Conservation (phyloP, 306 rosid genomes). For the Quercus alba region DNA sequence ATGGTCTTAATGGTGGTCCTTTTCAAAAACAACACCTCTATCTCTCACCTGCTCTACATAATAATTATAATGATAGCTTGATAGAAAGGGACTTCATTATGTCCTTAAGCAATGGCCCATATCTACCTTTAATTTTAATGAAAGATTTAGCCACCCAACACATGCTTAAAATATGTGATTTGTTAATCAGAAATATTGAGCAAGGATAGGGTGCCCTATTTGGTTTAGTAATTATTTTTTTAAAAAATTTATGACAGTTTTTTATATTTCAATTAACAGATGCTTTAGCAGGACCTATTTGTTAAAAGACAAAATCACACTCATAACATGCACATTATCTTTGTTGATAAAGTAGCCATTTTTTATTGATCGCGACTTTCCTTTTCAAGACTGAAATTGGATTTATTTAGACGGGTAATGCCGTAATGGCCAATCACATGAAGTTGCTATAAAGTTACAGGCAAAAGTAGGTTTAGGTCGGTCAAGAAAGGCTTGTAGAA, state of each 20-base stretch:
- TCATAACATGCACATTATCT: too few relatives aligned
- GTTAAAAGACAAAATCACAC: too few relatives aligned
- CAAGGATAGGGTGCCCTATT: not conserved
- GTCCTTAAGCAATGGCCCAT: not conserved
- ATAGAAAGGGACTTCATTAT: conserved; percentile 2
- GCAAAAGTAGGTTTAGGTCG: not conserved
- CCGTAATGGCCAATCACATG: not conserved
- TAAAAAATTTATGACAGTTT: too few relatives aligned
- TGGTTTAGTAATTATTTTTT: too few relatives aligned
- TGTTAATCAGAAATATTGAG: not conserved
- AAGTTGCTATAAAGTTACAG: not conserved
- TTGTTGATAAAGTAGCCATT: not conserved
- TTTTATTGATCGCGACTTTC: not conserved
- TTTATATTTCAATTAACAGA: too few relatives aligned
- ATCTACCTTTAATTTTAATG: not conserved
- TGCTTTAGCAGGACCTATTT: too few relatives aligned
- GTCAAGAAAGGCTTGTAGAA: too few relatives aligned
- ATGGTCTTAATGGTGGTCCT: conserved; percentile 39
- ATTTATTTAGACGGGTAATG: not conserved
- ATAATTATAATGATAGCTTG: conserved; percentile 9
- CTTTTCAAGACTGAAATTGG: not conserved
- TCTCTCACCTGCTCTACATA: conserved; percentile 20
- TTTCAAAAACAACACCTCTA: conserved; percentile 24
- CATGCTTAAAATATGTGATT: not conserved
- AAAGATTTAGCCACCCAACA: not conserved